Evolutionary conservation across 2,329 filamentous ascomycete species (phyloP).

Genomic region (Alternaria incomplexa): DNA sequence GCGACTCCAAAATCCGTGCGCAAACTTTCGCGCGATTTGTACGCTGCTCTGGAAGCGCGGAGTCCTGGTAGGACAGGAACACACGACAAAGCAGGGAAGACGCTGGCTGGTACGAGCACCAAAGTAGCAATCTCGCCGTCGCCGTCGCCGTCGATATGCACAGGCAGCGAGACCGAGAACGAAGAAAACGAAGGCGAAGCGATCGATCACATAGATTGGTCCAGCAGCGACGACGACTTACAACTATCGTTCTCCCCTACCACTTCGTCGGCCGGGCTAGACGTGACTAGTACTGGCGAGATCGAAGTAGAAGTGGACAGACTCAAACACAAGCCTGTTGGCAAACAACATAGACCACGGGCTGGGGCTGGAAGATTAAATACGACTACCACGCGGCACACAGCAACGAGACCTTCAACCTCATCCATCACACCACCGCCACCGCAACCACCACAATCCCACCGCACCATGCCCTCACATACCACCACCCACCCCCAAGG

Average conservation of each 20-base stretch:
- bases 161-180: background rate
- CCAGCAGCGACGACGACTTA: background rate
- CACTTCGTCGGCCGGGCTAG: background rate
- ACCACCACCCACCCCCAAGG: background rate
- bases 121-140: background rate
- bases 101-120: background rate
- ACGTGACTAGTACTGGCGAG: background rate
- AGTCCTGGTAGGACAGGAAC: background rate
- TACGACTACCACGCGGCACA: too few species aligned
- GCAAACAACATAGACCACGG: background rate
- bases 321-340: background rate
- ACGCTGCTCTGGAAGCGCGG: background rate
- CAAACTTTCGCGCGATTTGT: background rate
- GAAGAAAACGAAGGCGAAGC: background rate
- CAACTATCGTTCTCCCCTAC: background rate
- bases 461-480: too few species aligned
- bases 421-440: too few species aligned
- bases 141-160: background rate
- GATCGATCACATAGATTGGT: background rate
- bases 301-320: background rate
- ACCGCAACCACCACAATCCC: too few species aligned
- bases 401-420: too few species aligned
- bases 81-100: background rate
- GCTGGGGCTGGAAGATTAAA: background rate
- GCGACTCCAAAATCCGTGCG: background rate